phyloP scores from a whole-genome alignment of 257 asterid genomes.

The Fraxinus quadrangulata region DNA sequence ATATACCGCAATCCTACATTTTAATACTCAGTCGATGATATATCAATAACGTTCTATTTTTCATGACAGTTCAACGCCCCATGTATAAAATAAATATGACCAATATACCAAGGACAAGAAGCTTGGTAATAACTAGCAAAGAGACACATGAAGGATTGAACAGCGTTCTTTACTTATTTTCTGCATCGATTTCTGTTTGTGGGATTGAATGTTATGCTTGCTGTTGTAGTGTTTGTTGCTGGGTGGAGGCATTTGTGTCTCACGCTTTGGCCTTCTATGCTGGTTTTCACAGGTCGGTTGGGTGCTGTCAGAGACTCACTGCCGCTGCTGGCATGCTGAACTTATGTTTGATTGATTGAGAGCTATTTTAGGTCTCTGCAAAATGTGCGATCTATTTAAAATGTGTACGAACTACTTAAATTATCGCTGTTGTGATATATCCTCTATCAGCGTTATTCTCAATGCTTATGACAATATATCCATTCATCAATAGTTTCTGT shows the following conservation, averaged over 20 bases:
- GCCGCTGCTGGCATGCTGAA: background rate
- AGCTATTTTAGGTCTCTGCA: background rate
- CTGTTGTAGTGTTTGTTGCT: background rate
- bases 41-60: background rate
- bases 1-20: background rate
- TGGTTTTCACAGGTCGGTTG: too few relatives aligned
- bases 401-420: too few relatives aligned
- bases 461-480: too few relatives aligned
- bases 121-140: background rate
- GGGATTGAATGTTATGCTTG: background rate
- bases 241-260: too few relatives aligned
- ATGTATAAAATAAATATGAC: background rate
- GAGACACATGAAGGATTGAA: background rate
- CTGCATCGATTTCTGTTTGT: background rate
- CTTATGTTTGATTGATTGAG: background rate
- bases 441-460: too few relatives aligned
- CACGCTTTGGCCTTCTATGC: slow-evolving; percentile 24
- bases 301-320: too few relatives aligned
- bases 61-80: background rate
- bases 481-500: too few relatives aligned
- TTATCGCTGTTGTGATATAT: too few relatives aligned
- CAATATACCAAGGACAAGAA: background rate
- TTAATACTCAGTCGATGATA: background rate
- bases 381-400: too few relatives aligned
- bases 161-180: background rate